Base-by-base conservation (phyloP, 148 eudicot species). In the Silene uniflora region DNA sequence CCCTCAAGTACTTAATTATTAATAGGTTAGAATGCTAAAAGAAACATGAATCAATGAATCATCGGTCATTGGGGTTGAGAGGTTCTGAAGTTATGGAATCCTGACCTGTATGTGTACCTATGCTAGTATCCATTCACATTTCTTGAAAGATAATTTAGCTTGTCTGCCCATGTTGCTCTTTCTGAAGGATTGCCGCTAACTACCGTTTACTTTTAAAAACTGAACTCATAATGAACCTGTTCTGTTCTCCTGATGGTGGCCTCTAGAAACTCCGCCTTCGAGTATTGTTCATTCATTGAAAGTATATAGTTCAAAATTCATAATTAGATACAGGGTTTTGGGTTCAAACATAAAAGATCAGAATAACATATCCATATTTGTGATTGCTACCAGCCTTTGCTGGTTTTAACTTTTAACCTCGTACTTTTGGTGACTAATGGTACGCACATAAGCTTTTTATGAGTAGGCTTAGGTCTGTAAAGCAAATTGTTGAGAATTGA, bases 401-500 rank as follows among this genome's bases (percentile, higher is more conserved):
- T 8, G 22, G 12, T 67, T 67, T 49, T 2, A 39, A 35, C 79
- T 67, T 67, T 49, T 2, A 39, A 35, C 79, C 35, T 59, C 60
- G 60, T 21, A 3, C 62, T 27, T 65, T 54, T 65, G 69, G 29
- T 25, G 42, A 44, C 8, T 32, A 70, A 62, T 29, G 67, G 47
- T 25, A 61, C 18, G 70, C 25, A n/a, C 5, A 13, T 19, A 52
- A 25, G 58, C 12, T 39, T 64, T 25, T 54, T 72, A 55, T 58
- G 81, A 32, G 67, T 67, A 23, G 63, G 69, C 46, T 75, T 69
- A 16, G 58, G 8, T 69, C 5, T 69, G 55, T 14, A 69, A 75
- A 42, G 67, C 46, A 75, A 11, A 55, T 58, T 65, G 61, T 16
- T 80, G 42, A 54, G 42, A 44, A 19, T 22, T 75, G 67, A 54